A percentile compares a stretch with the other conserved stretches of the same genome.
Conservation (phyloP, 768 basidiomycete genomes). For the Neoboletus magnificus region DNA sequence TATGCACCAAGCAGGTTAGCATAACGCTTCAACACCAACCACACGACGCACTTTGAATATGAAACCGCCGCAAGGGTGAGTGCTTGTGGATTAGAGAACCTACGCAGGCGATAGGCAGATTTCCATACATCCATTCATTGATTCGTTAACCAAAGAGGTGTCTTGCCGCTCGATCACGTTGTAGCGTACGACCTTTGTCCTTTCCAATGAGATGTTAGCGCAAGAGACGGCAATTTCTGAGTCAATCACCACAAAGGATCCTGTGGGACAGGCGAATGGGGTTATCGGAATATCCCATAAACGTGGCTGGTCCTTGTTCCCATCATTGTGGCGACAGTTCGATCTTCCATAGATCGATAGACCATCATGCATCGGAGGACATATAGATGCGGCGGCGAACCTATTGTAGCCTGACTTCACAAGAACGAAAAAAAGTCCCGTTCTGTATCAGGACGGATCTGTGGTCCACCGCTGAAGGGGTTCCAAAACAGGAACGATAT, state of each 20-base stretch:
- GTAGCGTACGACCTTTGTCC: neutral
- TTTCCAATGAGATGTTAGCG: neutral
- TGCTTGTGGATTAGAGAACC: neutral
- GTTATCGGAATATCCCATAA: neutral
- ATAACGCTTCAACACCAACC: no score
- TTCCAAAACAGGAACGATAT: slow-evolving; percentile 1
- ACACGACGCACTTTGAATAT: neutral
- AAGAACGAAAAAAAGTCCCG: neutral
- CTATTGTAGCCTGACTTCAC: neutral
- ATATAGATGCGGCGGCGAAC: neutral
- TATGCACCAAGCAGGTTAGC: no score
- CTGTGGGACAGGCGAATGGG: neutral
- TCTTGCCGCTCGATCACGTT: neutral
- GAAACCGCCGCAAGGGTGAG: neutral
- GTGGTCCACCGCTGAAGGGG: neutral
- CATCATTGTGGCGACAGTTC: neutral
- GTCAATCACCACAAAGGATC: slow-evolving; percentile 2
- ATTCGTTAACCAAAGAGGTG: neutral
- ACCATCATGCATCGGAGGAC: neutral
- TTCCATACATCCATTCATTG: neutral
- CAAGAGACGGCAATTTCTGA: neutral
- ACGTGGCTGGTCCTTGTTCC: neutral
- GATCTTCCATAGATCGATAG: slow-evolving; percentile 14
- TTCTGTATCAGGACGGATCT: slow-evolving; percentile 9
- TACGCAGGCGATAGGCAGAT: neutral